Conservation (phyloP, 1,139 yeast species). For the Sugiyamaella xylanicola region DNA sequence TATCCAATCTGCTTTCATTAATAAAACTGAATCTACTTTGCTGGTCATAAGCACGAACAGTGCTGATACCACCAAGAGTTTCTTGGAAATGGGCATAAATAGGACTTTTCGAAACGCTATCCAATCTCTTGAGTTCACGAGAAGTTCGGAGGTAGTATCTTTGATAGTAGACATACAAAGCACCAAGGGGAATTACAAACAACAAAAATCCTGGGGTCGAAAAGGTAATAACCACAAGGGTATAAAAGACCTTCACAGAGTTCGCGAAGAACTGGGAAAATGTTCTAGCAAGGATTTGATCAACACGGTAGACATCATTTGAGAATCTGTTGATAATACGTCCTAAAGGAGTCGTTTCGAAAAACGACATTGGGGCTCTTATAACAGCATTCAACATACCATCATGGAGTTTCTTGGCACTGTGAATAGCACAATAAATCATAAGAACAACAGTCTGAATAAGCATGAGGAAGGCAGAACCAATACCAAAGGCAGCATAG, state of each 20-base stretch:
- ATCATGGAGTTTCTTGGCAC: conserved; percentile 76
- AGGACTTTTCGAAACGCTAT: conserved; percentile 91
- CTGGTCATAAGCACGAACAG: conserved; percentile 87
- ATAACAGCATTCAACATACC: conserved; percentile 78
- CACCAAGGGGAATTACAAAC: conserved; percentile 67
- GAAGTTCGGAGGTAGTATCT: conserved; percentile 87
- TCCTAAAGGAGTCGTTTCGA: conserved; percentile 97
- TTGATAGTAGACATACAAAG: conserved; percentile 81
- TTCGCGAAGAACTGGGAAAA: conserved; percentile 81
- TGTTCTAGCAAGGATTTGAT: conserved; percentile 81
- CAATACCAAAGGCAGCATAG: conserved; percentile 73
- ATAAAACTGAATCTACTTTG: conserved; percentile 68
- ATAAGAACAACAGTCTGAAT: conserved; percentile 72
- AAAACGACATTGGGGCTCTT: conserved; percentile 95
- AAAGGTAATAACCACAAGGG: conserved; percentile 76
- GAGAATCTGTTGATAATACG: conserved; percentile 92
- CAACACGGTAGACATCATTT: conserved; percentile 89
- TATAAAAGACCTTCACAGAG: conserved; percentile 71
- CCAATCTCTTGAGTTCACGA: conserved; percentile 91
- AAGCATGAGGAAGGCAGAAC: conserved; percentile 62
- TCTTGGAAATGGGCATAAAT: conserved; percentile 97
- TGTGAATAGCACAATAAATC: conserved; percentile 82
- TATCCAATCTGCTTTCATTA: conserved; percentile 78
- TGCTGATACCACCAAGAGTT: conserved; percentile 83
- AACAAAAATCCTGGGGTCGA: conserved; percentile 88